A percentile compares a stretch with the other conserved stretches of the same genome.
These are phyloP conservation scores for Geum urbanum DNA, from an alignment of 306 rosid species.

Conservation along the genomic window DNA sequence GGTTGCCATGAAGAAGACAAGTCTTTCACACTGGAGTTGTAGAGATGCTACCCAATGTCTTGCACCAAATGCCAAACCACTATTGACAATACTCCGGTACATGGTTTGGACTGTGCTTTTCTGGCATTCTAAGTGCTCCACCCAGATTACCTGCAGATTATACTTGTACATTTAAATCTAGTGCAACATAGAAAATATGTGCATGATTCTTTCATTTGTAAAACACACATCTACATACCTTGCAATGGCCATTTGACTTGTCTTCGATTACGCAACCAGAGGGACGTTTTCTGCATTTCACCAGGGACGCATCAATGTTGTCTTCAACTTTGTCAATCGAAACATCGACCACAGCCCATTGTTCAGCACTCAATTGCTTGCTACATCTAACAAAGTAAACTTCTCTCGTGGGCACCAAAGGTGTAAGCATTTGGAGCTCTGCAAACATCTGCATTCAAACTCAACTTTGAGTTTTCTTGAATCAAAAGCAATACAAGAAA, in stretches of 20 bases:
- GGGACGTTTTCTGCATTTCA: slow-evolving; percentile 88
- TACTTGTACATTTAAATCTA: background rate
- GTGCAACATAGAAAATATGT: background rate
- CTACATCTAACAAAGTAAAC: slow-evolving; percentile 77
- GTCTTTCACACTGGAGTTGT: slow-evolving; percentile 90
- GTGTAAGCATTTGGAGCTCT: slow-evolving; percentile 93
- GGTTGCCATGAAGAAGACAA: slow-evolving; percentile 82
- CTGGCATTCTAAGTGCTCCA: slow-evolving; percentile 94
- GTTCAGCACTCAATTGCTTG: slow-evolving; percentile 74
- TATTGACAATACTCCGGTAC: slow-evolving; percentile 72
- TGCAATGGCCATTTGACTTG: slow-evolving; percentile 91
- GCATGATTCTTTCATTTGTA: slow-evolving; percentile 3
- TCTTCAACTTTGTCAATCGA: slow-evolving; percentile 91
- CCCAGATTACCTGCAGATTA: slow-evolving; percentile 70
- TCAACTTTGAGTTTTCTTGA: background rate
- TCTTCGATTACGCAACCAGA: slow-evolving; percentile 97
- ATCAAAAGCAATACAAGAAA: too few relatives aligned
- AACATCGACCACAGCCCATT: slow-evolving; percentile 87
- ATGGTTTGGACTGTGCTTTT: slow-evolving; percentile 62
- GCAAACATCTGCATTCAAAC: slow-evolving; percentile 74
- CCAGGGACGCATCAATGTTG: slow-evolving; percentile 68
- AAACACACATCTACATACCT: slow-evolving; percentile 36
- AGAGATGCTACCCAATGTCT: slow-evolving; percentile 86
- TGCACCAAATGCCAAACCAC: slow-evolving; percentile 90
- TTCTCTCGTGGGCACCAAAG: slow-evolving; percentile 88